Conservation (phyloP, 2,329 filamentous ascomycete species). For the Ophiostoma tasmaniense region DNA sequence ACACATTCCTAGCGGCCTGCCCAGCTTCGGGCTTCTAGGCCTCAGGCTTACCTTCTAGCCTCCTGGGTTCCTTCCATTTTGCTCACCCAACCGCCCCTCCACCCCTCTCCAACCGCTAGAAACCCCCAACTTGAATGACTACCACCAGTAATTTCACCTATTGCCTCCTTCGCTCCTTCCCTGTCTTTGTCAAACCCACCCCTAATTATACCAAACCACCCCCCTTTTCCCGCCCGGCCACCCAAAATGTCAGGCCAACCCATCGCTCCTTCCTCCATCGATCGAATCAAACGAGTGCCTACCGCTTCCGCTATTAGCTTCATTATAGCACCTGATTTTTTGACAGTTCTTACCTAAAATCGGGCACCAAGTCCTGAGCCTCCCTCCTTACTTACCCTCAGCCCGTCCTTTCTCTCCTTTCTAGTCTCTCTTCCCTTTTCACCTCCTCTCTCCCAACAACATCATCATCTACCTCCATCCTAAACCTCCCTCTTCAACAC, state of each 20-base stretch:
- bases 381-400: constrained; percentile 3
- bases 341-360: neutral
- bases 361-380: constrained; percentile 1
- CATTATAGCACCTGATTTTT: constrained; percentile 14
- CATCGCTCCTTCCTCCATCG: neutral
- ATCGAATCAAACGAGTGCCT: constrained; percentile 9
- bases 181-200: neutral
- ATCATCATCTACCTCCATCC: neutral
- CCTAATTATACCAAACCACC: neutral
- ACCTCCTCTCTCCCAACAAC: constrained; percentile 8
- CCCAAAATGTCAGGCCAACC: neutral
- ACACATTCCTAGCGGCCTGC: neutral
- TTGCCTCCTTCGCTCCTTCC: neutral
- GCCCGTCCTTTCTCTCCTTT: constrained; percentile 11
- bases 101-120: constrained; percentile 9
- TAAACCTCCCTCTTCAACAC: neutral
- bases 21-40: neutral
- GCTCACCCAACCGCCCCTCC: constrained; percentile 5
- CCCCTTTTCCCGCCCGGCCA: neutral
- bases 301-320: constrained; percentile 11
- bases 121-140: neutral
- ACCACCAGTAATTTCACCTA: constrained; percentile 5
- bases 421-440: constrained; percentile 12
- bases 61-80: constrained; percentile 1
- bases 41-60: neutral